Evolutionary conservation across 73 alveolate species (phyloP), one percentile per base, ranked within the genome.

Genomic region (Halteria grandinella): DNA sequence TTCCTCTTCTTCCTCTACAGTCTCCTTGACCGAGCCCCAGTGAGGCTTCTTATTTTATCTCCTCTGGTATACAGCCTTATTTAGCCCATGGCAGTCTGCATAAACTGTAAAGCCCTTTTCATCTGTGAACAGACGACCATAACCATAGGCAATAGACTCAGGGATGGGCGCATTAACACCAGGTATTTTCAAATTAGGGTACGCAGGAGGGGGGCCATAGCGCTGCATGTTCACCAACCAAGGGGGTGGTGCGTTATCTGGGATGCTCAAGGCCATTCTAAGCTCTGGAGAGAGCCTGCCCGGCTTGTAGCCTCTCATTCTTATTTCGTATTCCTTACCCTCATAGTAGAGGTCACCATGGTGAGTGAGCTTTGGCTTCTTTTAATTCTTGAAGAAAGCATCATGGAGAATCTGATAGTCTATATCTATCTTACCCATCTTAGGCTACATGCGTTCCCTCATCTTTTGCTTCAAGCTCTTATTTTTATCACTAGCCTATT

Each of bases 141-240:
- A 54, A 11, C 95, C 95, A 11, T 11, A 5, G 11, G 6, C 21
- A 51, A 79, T 74, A n/a, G 86, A 52, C 32, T 90, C 94, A 21
- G 93, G 95, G 40, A 92, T 79, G 10, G 94, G 95, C 7, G 94
- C 93, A 52, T 89, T 92, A 18, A 85, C 91, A 17, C 99, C 99
- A 20, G 98, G 98, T 45, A 97, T 95, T 79, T 94, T 93, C 74
- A 97, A 69, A 75, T 90, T 92, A 15, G 99, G 99, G 87, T 97
- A 97, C 23, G 99, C 91, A 11, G 99, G 99, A 29, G 99, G 99
- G 10, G 99, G 98, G 37, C 99, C 99, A 79, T 88, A 95, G 59
- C 99, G 94, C 72, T 95, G 95, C 99, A 97, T 97, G 87, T 96
- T 97, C 29, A 92, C 87, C 37, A 97, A 88, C 97, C 98, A 97